phyloP scores from a whole-genome alignment of 1,284 basidiomycete species.

The Phellinidium pouzarii region DNA sequence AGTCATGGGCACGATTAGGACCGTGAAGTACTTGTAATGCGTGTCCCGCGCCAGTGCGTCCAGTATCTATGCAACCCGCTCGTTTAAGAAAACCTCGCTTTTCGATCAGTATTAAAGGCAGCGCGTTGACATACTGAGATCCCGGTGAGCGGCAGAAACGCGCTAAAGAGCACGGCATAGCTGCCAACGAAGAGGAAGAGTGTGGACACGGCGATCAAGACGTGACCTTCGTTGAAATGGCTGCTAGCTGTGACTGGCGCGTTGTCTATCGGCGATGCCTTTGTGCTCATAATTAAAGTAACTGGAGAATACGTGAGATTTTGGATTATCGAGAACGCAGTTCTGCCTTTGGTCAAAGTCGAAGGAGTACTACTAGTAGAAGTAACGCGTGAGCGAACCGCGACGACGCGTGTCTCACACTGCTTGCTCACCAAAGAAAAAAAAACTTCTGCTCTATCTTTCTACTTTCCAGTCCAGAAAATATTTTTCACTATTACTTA shows the following conservation, averaged over 20 bases:
- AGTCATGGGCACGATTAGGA: conserved; percentile 75
- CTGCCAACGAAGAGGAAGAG: conserved; percentile 51
- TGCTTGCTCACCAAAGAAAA: too few relatives aligned
- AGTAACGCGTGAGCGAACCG: too few relatives aligned
- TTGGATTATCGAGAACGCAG: too few relatives aligned
- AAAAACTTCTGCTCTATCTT: too few relatives aligned
- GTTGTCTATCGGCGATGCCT: too few relatives aligned
- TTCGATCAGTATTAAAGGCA: background rate
- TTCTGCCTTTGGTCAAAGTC: too few relatives aligned
- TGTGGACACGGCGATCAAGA: conserved; percentile 40
- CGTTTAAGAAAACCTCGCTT: conserved; percentile 11
- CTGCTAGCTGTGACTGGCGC: conserved; percentile 14
- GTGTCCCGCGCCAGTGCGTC: conserved; percentile 59
- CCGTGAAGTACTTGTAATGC: conserved; percentile 84
- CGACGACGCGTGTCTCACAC: too few relatives aligned
- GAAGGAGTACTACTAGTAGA: too few relatives aligned
- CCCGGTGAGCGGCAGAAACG: conserved; percentile 49
- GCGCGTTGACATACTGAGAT: conserved; percentile 38
- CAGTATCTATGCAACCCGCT: conserved; percentile 45
- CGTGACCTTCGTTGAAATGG: conserved; percentile 42
- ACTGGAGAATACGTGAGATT: too few relatives aligned
- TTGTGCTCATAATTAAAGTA: too few relatives aligned
- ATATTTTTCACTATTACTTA: too few relatives aligned
- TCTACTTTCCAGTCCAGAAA: too few relatives aligned
- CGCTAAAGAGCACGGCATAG: conserved; percentile 60